A percentile compares a stretch with the other conserved stretches of the same genome.
Evolutionary conservation across 352 stramenopile species (phyloP).

Genomic region (Pythium biforme): DNA sequence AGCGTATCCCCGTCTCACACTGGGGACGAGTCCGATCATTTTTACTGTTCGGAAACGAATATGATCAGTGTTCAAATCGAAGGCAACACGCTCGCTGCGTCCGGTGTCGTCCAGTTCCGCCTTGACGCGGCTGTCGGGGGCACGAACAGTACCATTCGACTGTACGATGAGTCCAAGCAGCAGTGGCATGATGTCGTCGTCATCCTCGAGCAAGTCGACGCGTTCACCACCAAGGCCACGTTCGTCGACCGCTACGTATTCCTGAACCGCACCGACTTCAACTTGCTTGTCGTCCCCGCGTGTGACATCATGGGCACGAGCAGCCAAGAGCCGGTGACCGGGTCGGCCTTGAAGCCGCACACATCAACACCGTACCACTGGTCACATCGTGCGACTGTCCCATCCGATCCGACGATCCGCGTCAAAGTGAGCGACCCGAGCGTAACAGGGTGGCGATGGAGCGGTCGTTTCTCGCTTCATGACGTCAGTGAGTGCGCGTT

Average conservation of each 20-base stretch:
- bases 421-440: slow-evolving; percentile 49
- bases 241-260: slow-evolving; percentile 84
- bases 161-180: slow-evolving; percentile 72
- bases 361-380: slow-evolving; percentile 69
- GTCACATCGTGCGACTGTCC: slow-evolving; percentile 44
- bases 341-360: slow-evolving; percentile 32
- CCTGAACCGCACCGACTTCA: slow-evolving; percentile 64
- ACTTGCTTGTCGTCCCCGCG: slow-evolving; percentile 52
- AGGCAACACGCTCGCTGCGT: slow-evolving; percentile 50
- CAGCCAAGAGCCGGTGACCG: slow-evolving; percentile 7
- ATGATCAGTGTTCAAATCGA: slow-evolving; percentile 64
- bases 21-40: slow-evolving; percentile 56
- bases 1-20: slow-evolving; percentile 5
- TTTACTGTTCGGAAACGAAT: slow-evolving; percentile 72
- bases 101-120: slow-evolving; percentile 57
- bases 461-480: slow-evolving; percentile 77
- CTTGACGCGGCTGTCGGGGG: slow-evolving; percentile 52
- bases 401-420: slow-evolving; percentile 61
- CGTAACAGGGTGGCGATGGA: slow-evolving; percentile 66
- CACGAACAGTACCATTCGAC: slow-evolving; percentile 59
- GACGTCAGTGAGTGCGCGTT: slow-evolving; percentile 83
- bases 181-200: slow-evolving; percentile 78
- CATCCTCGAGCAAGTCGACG: slow-evolving; percentile 64
- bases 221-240: slow-evolving; percentile 68
- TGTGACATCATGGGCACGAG: slow-evolving; percentile 38